Percentiles rank a stretch among this genome's conserved stretches.
These are phyloP conservation scores for Boletellus dicymbophilus DNA, from an alignment of 1,284 basidiomycete species.

Conservation along the genomic window DNA sequence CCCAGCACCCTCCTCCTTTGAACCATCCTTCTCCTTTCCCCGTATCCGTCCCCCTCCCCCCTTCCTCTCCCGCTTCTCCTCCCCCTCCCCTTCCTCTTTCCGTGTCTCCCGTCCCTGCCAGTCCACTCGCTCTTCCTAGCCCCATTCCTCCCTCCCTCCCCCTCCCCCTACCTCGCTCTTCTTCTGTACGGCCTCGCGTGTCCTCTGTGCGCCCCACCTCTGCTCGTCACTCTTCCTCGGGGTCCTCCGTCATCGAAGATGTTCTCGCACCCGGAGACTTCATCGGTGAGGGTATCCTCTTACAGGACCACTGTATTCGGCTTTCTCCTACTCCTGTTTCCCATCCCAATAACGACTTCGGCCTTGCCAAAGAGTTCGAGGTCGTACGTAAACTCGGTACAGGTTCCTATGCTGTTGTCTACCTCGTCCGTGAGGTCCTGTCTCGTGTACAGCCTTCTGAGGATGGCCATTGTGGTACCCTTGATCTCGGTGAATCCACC, in stretches of 20 bases:
- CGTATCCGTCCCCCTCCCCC: constrained; percentile 23
- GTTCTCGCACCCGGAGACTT: constrained; percentile 69
- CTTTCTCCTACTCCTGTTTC: constrained; percentile 42
- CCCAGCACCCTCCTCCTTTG: constrained; percentile 33
- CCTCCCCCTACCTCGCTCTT: constrained; percentile 32
- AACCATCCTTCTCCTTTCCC: constrained; percentile 20
- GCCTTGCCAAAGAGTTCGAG: constrained; percentile 71
- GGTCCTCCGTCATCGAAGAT: constrained; percentile 57
- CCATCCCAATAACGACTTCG: constrained; percentile 38
- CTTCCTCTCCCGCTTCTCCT: constrained; percentile 30
- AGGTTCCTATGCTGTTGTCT: constrained; percentile 92
- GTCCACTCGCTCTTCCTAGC: constrained; percentile 25
- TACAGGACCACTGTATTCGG: constrained; percentile 65
- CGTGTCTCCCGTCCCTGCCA: constrained; percentile 27
- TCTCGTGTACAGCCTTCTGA: constrained; percentile 59
- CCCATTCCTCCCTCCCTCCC: constrained; percentile 21
- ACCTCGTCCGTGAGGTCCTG: constrained; percentile 86
- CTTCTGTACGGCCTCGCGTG: constrained; percentile 31
- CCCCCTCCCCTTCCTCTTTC: constrained; percentile 30
- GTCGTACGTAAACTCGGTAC: constrained; percentile 85
- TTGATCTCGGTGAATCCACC: constrained; percentile 57
- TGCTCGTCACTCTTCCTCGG: constrained; percentile 37
- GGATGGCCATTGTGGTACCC: constrained; percentile 60
- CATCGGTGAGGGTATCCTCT: constrained; percentile 61
- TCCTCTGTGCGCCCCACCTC: constrained; percentile 21